Percentiles rank a stretch among this genome's conserved stretches.
Conservation (phyloP, 179 eudicot species). For the Gypsophila paniculata region DNA sequence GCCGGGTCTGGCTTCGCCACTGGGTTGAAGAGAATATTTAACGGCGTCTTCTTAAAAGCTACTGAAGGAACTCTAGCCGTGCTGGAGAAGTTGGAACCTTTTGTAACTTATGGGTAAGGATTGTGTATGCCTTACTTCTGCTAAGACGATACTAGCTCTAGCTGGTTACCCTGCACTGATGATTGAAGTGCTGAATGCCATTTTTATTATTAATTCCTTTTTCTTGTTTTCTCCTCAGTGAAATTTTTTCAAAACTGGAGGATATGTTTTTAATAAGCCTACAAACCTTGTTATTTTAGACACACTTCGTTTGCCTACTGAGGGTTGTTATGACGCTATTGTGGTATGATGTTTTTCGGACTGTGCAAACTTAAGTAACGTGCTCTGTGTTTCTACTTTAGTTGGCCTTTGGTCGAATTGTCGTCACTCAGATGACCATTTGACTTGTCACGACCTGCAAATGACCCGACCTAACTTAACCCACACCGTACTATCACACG, state of each 20-base stretch:
- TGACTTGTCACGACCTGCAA: too few relatives aligned
- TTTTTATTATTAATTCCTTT: not conserved
- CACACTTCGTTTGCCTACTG: too few relatives aligned
- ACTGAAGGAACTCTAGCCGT: slow-evolving; percentile 52
- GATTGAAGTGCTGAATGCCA: not conserved
- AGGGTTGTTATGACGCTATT: too few relatives aligned
- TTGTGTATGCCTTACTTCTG: not conserved
- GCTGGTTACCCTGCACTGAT: not conserved
- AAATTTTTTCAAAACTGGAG: too few relatives aligned
- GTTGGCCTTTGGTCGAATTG: too few relatives aligned
- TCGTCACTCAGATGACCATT: too few relatives aligned
- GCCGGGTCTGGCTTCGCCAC: too few relatives aligned
- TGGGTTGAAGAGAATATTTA: slow-evolving; percentile 35
- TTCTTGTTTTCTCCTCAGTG: not conserved
- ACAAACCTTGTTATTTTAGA: too few relatives aligned
- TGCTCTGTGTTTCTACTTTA: too few relatives aligned
- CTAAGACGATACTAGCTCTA: not conserved
- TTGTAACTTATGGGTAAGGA: slow-evolving; percentile 65
- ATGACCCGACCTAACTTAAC: too few relatives aligned
- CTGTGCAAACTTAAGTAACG: not conserved
- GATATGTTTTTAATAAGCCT: too few relatives aligned
- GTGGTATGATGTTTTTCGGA: not conserved
- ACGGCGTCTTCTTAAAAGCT: slow-evolving; percentile 61
- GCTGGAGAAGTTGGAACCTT: slow-evolving; percentile 81
- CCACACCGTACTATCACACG: too few relatives aligned